Evolutionary conservation across 495 filamentous ascomycete genomes (phyloP).

Genomic region (Neurospora africana): DNA sequence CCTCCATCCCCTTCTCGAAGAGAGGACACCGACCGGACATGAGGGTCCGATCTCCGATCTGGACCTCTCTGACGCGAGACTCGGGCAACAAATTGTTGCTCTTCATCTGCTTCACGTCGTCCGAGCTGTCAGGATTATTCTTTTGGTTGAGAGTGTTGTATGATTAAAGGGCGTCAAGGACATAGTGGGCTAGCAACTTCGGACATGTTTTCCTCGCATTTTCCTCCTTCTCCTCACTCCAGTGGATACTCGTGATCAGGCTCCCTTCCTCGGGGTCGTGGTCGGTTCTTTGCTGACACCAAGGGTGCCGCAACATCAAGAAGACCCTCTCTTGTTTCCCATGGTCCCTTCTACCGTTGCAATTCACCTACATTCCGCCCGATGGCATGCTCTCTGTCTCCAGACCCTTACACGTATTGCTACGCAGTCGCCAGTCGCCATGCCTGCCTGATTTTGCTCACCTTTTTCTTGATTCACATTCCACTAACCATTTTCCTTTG

Average conservation of each 20-base stretch:
- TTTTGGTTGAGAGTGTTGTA: background rate
- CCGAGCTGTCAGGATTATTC: background rate
- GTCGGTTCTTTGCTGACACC: background rate
- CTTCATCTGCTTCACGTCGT: background rate
- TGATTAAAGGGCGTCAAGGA: background rate
- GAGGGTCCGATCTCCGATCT: background rate
- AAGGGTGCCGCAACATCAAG: background rate
- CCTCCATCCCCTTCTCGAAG: background rate
- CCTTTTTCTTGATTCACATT: conserved; percentile 1
- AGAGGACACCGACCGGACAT: background rate
- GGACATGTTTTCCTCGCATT: background rate
- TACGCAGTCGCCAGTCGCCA: background rate
- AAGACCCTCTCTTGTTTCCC: background rate
- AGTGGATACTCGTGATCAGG: background rate
- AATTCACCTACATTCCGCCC: background rate
- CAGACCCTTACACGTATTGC: background rate
- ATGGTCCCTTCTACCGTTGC: background rate
- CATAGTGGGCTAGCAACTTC: background rate
- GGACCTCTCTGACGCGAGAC: background rate
- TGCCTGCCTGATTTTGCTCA: background rate
- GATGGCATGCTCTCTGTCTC: background rate
- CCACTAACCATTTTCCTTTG: conserved; percentile 1
- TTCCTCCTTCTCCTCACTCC: background rate
- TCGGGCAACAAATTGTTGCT: background rate
- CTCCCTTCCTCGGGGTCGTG: background rate